Evolutionary conservation across 306 rosid genomes (phyloP).

Genomic region (Geum urbanum): DNA sequence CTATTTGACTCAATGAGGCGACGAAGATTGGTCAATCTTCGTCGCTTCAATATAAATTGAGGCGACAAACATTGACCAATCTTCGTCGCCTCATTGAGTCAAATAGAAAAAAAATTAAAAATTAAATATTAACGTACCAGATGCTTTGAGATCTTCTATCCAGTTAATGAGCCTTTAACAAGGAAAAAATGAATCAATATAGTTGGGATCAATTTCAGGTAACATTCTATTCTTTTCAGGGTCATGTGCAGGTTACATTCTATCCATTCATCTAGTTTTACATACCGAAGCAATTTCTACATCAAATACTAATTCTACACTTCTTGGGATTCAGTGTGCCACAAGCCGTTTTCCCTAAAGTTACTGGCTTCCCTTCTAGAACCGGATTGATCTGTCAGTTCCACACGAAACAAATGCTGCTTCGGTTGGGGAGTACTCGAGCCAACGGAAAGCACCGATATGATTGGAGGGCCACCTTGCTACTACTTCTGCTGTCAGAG

Average conservation of each 20-base stretch:
- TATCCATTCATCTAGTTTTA: slow-evolving; percentile 8
- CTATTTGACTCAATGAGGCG: too few species aligned
- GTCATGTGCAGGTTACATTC: background rate
- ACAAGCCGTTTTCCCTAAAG: slow-evolving; percentile 2
- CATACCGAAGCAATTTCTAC: background rate
- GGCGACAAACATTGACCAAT: too few species aligned
- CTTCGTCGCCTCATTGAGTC: too few species aligned
- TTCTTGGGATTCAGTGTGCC: background rate
- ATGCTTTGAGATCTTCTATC: too few species aligned
- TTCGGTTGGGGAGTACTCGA: slow-evolving; percentile 76
- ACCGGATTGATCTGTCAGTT: slow-evolving; percentile 74
- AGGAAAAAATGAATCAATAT: background rate
- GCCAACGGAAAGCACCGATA: slow-evolving; percentile 85
- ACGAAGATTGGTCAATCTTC: too few species aligned
- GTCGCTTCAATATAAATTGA: too few species aligned
- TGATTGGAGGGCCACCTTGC: slow-evolving; percentile 91
- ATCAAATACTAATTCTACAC: slow-evolving; percentile 13
- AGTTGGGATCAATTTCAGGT: slow-evolving; percentile 1
- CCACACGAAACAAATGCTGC: slow-evolving; percentile 79
- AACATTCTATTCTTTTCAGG: background rate
- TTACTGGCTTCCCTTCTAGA: slow-evolving; percentile 67
- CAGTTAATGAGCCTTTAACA: too few species aligned
- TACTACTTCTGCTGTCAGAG: slow-evolving; percentile 69
- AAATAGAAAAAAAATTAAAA: too few species aligned
- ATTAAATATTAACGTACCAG: too few species aligned